Base-by-base conservation (phyloP, 225 moss, liverwort and hornwort species). In the Sphagnum contortum region DNA sequence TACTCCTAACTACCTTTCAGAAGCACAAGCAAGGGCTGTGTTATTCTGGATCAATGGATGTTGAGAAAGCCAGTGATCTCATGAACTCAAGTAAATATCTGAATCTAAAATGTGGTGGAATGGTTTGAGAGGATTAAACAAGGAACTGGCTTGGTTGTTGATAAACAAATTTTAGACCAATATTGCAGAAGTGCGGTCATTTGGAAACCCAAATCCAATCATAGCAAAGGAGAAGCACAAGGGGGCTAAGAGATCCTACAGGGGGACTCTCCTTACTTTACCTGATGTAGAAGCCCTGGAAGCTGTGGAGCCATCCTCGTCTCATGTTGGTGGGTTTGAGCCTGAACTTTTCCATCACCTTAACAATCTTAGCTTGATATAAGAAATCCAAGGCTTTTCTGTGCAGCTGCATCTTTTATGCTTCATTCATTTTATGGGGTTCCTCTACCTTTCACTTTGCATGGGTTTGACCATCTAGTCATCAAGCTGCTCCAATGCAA, bases 141-240 rank as follows among this genome's bases (percentile, higher is more conserved):
- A 61, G 61, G 48, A 45, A 8, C 10, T 48, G 12, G 10, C 29
- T 5, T 45, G 61, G 1, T 47, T 47, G 47, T 61, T 61, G 9
- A 8, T 45, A 46, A 48, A 45, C 45, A 46, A 61, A n/a, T 75
- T 65, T 79, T 29, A 57, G 64, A 51, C 29, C 73, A 71, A 55
- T 73, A 60, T 76, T 71, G 69, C 79, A 83, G 83, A 83, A 64
- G 83, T 83, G 64, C 79, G 79, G 62, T 66, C 83, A 64, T 71
- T 64, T 76, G 76, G 71, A 47, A 79, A 79, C 55, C 46, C 67
- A 66, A 83, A 79, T 64, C 64, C 76, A 50, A 79, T 49, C 66
- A 71, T 76, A 63, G 57, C 66, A 1, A 83, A 83, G 79, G 83
- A 71, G 54, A 83, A 83, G 66, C 83, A 71, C 9, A 83, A 76